phyloP scores from a whole-genome alignment of 2,329 filamentous ascomycete species.

The Apiospora kogelbergensis region DNA sequence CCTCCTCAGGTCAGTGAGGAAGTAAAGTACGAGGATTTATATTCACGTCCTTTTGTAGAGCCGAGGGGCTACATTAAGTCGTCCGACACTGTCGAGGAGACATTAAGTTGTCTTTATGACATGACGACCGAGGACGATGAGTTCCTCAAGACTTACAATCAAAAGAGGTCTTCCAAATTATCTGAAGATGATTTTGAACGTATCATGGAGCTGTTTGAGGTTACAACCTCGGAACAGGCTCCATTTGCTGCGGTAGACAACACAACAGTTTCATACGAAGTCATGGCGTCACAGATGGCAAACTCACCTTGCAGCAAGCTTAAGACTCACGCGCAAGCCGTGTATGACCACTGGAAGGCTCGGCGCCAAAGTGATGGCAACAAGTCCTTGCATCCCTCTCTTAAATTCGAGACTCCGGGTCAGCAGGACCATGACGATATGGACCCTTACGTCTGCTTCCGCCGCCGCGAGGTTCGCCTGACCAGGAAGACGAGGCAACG shows the following conservation, averaged over 20 bases:
- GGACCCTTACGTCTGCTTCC: constrained; percentile 97
- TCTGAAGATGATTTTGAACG: constrained; percentile 91
- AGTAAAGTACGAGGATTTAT: constrained; percentile 86
- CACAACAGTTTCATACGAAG: constrained; percentile 74
- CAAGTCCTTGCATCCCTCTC: constrained; percentile 69
- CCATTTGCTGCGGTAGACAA: constrained; percentile 90
- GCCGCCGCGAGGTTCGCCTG: constrained; percentile 88
- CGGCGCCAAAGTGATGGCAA: constrained; percentile 68
- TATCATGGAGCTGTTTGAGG: constrained; percentile 93
- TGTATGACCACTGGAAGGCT: constrained; percentile 88
- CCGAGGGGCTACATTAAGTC: constrained; percentile 95
- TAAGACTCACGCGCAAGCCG: constrained; percentile 63
- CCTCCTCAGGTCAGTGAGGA: constrained; percentile 62
- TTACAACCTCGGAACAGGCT: constrained; percentile 77
- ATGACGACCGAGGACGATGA: constrained; percentile 89
- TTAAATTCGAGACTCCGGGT: constrained; percentile 80
- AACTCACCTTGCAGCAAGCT: constrained; percentile 50
- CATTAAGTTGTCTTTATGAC: constrained; percentile 86
- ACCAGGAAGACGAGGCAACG: constrained; percentile 92
- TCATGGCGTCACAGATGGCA: constrained; percentile 69
- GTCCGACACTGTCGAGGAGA: constrained; percentile 97
- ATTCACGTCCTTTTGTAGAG: constrained; percentile 75
- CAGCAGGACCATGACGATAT: constrained; percentile 92
- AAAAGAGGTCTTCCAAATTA: constrained; percentile 67
- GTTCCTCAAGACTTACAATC: constrained; percentile 82